These are phyloP conservation scores for Aspergillus conjunctus DNA, from an alignment of 495 filamentous ascomycete genomes.

Conservation along the genomic window DNA sequence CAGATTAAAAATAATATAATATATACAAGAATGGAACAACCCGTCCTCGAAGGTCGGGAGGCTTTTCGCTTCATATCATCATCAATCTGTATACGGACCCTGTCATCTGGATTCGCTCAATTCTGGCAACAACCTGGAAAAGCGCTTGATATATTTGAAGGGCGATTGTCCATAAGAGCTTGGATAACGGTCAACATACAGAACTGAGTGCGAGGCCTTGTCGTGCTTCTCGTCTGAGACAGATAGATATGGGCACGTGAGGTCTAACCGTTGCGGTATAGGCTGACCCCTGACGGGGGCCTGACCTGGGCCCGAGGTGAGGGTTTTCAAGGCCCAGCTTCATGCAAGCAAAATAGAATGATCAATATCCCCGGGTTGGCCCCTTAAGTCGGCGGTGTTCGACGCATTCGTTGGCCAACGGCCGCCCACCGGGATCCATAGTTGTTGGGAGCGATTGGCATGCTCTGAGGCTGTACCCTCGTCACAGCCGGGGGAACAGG, in stretches of 20 bases:
- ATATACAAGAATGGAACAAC: not conserved
- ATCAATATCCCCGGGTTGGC: not conserved
- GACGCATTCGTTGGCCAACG: constrained; percentile 19
- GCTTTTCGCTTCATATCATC: not conserved
- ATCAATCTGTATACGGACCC: not conserved
- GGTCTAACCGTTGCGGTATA: too few species aligned
- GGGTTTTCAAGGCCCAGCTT: not conserved
- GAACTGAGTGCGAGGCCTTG: too few species aligned
- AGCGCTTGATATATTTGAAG: too few species aligned
- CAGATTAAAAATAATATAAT: not conserved
- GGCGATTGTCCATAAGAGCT: too few species aligned
- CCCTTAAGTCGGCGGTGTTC: not conserved
- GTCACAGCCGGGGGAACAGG: constrained; percentile 5
- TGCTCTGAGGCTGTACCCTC: not conserved
- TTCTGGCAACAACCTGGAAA: too few species aligned
- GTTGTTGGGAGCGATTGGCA: not conserved
- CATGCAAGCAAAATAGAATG: not conserved
- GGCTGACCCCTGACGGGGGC: not conserved
- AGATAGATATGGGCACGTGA: too few species aligned
- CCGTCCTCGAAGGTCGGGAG: not conserved
- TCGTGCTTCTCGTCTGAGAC: too few species aligned
- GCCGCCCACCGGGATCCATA: constrained; percentile 26
- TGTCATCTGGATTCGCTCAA: too few species aligned
- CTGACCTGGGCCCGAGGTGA: not conserved
- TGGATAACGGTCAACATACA: too few species aligned